Evolutionary conservation across 1,284 basidiomycete species (phyloP), one percentile per base, ranked within the genome.

Genomic region (Chiua sp.): DNA sequence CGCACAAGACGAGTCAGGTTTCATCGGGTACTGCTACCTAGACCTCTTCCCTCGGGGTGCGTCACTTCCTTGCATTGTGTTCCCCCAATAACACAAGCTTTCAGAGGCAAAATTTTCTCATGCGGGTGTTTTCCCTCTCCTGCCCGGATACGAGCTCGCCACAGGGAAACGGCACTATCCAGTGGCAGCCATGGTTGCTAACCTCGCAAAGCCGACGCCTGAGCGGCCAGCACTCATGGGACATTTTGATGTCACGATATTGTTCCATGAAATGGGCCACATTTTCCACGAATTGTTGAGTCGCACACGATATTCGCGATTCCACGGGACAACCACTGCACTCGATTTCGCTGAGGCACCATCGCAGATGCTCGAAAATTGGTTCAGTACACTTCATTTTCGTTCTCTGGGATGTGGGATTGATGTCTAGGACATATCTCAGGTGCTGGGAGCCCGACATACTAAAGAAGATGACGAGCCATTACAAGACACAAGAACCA

Each of bases 301-400:
- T 68, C 80, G 78, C 61, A 94, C 92, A 23, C 84, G 83, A 65
- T 94, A 87, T 71, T 75, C 85, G 26, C 80, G 88, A 28, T 95
- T 95, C 85, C 91, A 93, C 65, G 92, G 92, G 10, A 93, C 90
- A 26, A 82, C 80, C 47, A 91, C 93, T 39, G 90, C 89, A 2
- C 73, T 89, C 18, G 93, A 96, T 76, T 96, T 95, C 65, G 92
- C 93, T 8, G 93, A 94, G 75, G 91, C 92, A 1, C 93, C 92
- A 0, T 90, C 87, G 22, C 92, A 95, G 77, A 94, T 95, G 93
- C 79, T 95, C 61, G 94, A 96, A 77, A 93, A 95, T 71, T 96
- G 93, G 93, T 87, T 6, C 50, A 11, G 78, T 61, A 50, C 18
- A 22, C 32, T 30, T 26, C 8, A 7, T 18, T 26, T 15, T 46